These are phyloP conservation scores for Pseudonitzschia multiseries DNA, from an alignment of 108 stramenopile species.

Conservation along the genomic window DNA sequence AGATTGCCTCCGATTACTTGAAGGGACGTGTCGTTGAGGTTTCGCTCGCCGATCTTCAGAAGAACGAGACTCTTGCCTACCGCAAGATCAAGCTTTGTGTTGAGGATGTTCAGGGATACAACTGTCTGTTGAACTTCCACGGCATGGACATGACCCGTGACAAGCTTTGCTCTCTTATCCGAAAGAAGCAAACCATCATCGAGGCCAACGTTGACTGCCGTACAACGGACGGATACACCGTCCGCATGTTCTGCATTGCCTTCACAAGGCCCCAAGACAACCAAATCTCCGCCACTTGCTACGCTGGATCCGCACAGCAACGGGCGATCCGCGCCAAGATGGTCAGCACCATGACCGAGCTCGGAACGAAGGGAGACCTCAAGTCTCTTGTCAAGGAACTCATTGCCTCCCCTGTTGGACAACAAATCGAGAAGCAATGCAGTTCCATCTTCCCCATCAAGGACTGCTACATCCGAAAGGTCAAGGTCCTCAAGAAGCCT, in stretches of 20 bases:
- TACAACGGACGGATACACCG: slow-evolving; percentile 98
- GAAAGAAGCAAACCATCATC: slow-evolving; percentile 99
- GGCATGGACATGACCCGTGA: slow-evolving; percentile 99
- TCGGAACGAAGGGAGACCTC: slow-evolving; percentile 97
- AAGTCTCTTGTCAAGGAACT: slow-evolving; percentile 97
- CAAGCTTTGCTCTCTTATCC: slow-evolving; percentile 98
- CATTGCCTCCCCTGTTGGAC: slow-evolving; percentile 91
- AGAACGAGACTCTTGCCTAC: slow-evolving; percentile 94
- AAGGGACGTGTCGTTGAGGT: slow-evolving; percentile 99
- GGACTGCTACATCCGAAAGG: slow-evolving; percentile 99
- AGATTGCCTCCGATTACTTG: slow-evolving; percentile 97
- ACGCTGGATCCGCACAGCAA: slow-evolving; percentile 95
- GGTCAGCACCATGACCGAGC: slow-evolving; percentile 92
- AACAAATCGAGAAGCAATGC: slow-evolving; percentile 88
- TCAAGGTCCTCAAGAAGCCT: slow-evolving; percentile 99
- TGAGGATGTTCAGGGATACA: slow-evolving; percentile 99
- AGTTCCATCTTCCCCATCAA: slow-evolving; percentile 96
- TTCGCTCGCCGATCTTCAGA: slow-evolving; percentile 96
- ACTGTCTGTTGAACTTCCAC: slow-evolving; percentile 98
- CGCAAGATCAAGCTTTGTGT: slow-evolving; percentile 97
- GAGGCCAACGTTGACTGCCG: slow-evolving; percentile 98
- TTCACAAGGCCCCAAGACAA: slow-evolving; percentile 97
- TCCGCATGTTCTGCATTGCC: slow-evolving; percentile 98
- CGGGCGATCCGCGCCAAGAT: slow-evolving; percentile 98
- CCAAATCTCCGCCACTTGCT: slow-evolving; percentile 97